Evolutionary conservation across 371 early-diverging fungal species (phyloP).

Genomic region (Lichtheimia ornata): DNA sequence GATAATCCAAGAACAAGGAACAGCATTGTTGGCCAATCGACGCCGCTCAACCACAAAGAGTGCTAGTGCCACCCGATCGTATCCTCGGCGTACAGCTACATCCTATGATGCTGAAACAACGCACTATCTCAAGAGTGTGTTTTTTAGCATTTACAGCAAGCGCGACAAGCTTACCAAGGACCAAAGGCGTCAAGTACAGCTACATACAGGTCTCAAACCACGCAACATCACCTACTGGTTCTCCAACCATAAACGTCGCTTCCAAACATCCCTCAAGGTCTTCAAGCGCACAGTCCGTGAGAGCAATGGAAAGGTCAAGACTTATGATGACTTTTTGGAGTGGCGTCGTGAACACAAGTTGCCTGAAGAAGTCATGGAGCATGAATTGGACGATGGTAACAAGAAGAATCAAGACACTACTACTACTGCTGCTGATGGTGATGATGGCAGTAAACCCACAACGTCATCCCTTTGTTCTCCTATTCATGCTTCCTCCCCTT

Average conservation of each 20-base stretch:
- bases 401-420: not conserved
- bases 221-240: conserved; percentile 56
- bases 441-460: not conserved
- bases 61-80: not conserved
- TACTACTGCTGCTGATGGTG: not conserved
- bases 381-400: not conserved
- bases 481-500: too few relatives aligned
- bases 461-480: not conserved
- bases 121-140: conserved; percentile 40
- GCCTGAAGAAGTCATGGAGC: conserved; percentile 26
- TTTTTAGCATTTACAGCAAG: conserved; percentile 41
- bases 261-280: conserved; percentile 25
- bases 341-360: conserved; percentile 32
- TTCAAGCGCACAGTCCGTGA: conserved; percentile 30
- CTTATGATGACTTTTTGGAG: conserved; percentile 40
- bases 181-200: conserved; percentile 32
- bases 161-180: conserved; percentile 47
- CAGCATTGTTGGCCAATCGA: not conserved
- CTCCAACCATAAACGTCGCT: conserved; percentile 49
- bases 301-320: conserved; percentile 27
- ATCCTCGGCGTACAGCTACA: conserved; percentile 39
- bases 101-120: conserved; percentile 47
- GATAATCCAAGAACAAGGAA: too few relatives aligned
- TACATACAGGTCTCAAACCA: conserved; percentile 39
- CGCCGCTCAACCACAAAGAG: not conserved